Evolutionary conservation across 768 basidiomycete species (phyloP).

Genomic region (Lactarius deliciosus): DNA sequence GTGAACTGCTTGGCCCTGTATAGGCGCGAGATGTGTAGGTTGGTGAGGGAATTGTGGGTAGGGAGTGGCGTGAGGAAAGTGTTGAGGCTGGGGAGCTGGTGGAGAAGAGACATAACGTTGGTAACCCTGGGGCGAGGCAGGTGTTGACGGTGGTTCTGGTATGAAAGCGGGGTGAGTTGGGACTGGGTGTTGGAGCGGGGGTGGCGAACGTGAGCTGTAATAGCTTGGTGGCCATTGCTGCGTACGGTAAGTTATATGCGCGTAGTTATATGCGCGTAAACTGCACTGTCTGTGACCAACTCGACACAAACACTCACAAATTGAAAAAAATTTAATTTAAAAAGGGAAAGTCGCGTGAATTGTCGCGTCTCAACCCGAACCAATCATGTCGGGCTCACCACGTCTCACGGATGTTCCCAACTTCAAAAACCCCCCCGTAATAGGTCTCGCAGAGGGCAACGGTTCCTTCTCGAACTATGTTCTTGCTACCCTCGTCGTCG

Average conservation of each 20-base stretch:
- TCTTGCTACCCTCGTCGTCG: slow-evolving; percentile 72
- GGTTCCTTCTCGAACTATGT: slow-evolving; percentile 80
- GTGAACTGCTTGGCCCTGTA: slow-evolving; percentile 25
- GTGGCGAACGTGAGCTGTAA: slow-evolving; percentile 59
- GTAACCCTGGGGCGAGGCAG: slow-evolving; percentile 71
- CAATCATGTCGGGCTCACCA: slow-evolving; percentile 20
- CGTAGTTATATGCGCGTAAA: neutral
- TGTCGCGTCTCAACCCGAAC: neutral
- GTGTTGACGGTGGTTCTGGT: slow-evolving; percentile 77
- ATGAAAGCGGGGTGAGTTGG: slow-evolving; percentile 87
- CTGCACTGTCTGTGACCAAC: neutral
- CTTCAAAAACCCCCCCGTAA: slow-evolving; percentile 82
- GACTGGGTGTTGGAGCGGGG: slow-evolving; percentile 83
- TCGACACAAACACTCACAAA: slow-evolving; percentile 17
- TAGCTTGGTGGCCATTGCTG: slow-evolving; percentile 22
- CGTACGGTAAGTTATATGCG: neutral
- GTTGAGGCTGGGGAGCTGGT: slow-evolving; percentile 36
- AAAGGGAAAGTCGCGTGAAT: neutral
- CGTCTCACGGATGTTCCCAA: slow-evolving; percentile 63
- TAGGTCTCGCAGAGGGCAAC: slow-evolving; percentile 83
- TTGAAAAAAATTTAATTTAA: neutral
- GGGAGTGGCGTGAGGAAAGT: slow-evolving; percentile 41
- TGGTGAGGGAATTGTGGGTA: slow-evolving; percentile 52
- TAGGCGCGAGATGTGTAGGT: slow-evolving; percentile 34
- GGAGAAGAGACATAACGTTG: slow-evolving; percentile 71